Base-by-base conservation (phyloP, 2,329 filamentous ascomycete species). In the Bretziella fagacearum region DNA sequence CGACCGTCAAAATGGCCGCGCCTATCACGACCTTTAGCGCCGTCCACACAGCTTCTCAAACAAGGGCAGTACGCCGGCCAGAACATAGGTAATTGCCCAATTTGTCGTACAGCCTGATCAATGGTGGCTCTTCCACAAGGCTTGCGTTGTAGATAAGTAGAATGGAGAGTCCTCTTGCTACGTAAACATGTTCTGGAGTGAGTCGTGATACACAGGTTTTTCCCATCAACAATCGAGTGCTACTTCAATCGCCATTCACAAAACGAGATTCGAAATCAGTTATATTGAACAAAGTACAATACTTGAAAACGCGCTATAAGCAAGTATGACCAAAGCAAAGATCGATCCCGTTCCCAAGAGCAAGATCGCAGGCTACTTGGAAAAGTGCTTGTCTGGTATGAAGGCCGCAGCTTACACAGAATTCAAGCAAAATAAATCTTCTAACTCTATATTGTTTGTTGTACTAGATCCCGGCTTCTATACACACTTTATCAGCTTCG, bases 381-480 rank as follows among this genome's bases (percentile, higher is more conserved):
- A 46, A 20, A 39, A 27, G 29, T 39, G 44, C 35, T 17, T 46
- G 22, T 29, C 44, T n/a, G 26, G 44, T 46, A 46, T 46, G 44
- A 20, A 23, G 25, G 40, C 40, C 40, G 30, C 40, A n/a, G 23
- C 13, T 43, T 46, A 26, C 44, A 46, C 33, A 27, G 6, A 20
- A 37, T 46, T 18, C 8, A 22, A 20, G 23, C 13, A 29, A 6
- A 7, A 8, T 18, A 7, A 11, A 22, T 8, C 8, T 46, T 29
- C 32, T 26, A 35, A 45, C 20, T 13, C 27, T n/a, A 37, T 29
- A 15, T 30, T 46, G 32, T 46, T 5, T 18, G n/a, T n/a, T n/a
- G n/a, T 30, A 29, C 44, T 29, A 46, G 44, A 46, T 37, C 44
- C 44, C 10, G 25, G 32, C 15, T 46, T 46, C 44, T 46, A 46